Base-by-base conservation (phyloP, 495 filamentous ascomycete genomes). In the Penicillium waksmanii region DNA sequence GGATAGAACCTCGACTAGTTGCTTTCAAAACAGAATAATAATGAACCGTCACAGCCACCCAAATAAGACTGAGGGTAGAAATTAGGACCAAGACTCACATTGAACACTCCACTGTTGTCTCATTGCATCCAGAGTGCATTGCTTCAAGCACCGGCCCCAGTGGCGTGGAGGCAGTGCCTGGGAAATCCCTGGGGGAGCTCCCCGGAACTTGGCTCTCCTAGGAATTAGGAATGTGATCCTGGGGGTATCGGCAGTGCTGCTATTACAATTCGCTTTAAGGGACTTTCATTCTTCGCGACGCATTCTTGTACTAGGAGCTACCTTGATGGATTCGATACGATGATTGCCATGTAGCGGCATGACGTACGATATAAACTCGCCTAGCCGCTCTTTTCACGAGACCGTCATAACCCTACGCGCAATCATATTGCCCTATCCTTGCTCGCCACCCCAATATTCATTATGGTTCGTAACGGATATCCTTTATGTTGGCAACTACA, bases 391-490 rank as follows among this genome's bases (percentile, higher is more conserved):
- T 18, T 43, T 43, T 43, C 40, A 43, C 40, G 40, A 43, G 40
- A 7, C n/a, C 40, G 17, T 55, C 15, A 44, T 19, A 55, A 46
- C 40, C 33, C 38, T 43, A 43, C 40, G 13, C 40, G n/a, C 40
- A 3, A n/a, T 43, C 17, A 2, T 43, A n/a, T 43, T 43, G 40
- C n/a, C n/a, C n/a, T 43, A n/a, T 43, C 13, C 40, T 43, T 43
- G n/a, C n/a, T 18, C 40, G 40, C n/a, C 12, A 18, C 7, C n/a
- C n/a, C 40, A 43, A 18, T 25, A 6, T 43, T 17, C 40, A 43
- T 18, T 18, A 43, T 43, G 40, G n/a, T 43, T 43, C n/a, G 40
- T 43, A 15, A 43, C 13, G 15, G 40, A 43, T 18, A 17, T 43
- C 5, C 12, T 43, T 18, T 18, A 43, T 12, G 35, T 43, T 18